phyloP scores from a whole-genome alignment of 352 stramenopile species.

The Globisporangium emineosum region DNA sequence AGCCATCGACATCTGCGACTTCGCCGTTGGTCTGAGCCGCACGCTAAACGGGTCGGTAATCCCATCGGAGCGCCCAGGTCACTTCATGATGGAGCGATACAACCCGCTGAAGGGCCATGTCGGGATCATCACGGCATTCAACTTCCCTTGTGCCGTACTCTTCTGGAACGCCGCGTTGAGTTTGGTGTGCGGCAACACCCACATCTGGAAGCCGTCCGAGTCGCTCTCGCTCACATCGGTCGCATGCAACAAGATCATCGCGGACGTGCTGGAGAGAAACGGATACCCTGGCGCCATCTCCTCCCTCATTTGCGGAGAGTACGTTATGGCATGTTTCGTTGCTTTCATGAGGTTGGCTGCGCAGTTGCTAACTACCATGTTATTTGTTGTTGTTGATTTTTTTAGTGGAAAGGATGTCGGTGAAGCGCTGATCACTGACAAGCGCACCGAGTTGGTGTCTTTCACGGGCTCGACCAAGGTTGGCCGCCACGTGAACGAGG shows the following conservation, averaged over 20 bases:
- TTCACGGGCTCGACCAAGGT: conserved; percentile 91
- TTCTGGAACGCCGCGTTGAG: conserved; percentile 92
- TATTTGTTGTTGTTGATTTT: background rate
- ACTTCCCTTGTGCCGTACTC: conserved; percentile 89
- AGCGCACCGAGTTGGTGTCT: conserved; percentile 86
- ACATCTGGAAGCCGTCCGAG: conserved; percentile 91
- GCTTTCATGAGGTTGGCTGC: background rate
- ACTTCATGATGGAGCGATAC: conserved; percentile 94
- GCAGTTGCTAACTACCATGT: background rate
- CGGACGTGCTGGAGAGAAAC: conserved; percentile 85
- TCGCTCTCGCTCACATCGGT: conserved; percentile 88
- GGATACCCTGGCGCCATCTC: conserved; percentile 80
- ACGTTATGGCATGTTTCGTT: conserved; percentile 1
- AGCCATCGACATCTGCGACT: conserved; percentile 93
- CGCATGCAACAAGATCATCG: conserved; percentile 90
- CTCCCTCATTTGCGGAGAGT: conserved; percentile 79
- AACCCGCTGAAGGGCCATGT: conserved; percentile 92
- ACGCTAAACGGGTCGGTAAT: conserved; percentile 88
- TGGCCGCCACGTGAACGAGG: conserved; percentile 82
- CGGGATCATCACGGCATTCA: conserved; percentile 93
- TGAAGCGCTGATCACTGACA: conserved; percentile 83
- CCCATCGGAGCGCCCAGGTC: conserved; percentile 85
- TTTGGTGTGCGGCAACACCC: conserved; percentile 89
- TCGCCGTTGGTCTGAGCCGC: conserved; percentile 89
- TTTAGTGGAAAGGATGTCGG: conserved; percentile 72